These are phyloP conservation scores for Eimeria sp. DNA, from an alignment of 169 alveolate species.

Conservation along the genomic window DNA sequence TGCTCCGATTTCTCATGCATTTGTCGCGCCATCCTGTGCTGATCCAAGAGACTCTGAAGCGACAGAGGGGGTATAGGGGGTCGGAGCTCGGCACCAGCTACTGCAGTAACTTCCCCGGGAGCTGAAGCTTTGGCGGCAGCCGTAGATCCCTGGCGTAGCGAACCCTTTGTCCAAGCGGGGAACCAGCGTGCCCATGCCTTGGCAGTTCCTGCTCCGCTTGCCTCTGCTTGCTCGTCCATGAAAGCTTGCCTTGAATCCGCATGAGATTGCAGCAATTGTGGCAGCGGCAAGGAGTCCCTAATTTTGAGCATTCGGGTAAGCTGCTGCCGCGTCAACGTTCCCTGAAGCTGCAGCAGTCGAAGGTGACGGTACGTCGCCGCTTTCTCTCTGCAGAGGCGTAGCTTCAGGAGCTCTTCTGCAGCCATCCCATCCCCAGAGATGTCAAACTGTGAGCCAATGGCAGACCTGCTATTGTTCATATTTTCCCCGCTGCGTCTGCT, in stretches of 20 bases:
- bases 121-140: background rate
- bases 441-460: background rate
- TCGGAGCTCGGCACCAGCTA: background rate
- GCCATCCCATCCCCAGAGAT: background rate
- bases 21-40: background rate
- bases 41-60: conserved; percentile 25
- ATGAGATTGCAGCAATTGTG: conserved; percentile 25
- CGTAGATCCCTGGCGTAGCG: background rate
- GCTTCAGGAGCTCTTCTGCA: conserved; percentile 41
- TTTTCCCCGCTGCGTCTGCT: background rate
- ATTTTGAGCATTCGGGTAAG: background rate
- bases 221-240: conserved; percentile 8
- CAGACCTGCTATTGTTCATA: background rate
- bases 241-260: conserved; percentile 52
- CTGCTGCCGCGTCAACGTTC: conserved; percentile 14
- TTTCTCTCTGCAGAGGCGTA: conserved; percentile 36
- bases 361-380: conserved; percentile 41
- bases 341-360: conserved; percentile 56
- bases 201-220: background rate
- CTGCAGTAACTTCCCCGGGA: background rate
- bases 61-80: conserved; percentile 49
- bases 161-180: background rate
- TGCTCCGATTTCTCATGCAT: background rate
- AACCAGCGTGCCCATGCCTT: conserved; percentile 32
- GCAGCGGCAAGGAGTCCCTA: conserved; percentile 20